Evolutionary conservation across 371 early-diverging fungal species (phyloP).

Genomic region (Apophysomyces sp.): DNA sequence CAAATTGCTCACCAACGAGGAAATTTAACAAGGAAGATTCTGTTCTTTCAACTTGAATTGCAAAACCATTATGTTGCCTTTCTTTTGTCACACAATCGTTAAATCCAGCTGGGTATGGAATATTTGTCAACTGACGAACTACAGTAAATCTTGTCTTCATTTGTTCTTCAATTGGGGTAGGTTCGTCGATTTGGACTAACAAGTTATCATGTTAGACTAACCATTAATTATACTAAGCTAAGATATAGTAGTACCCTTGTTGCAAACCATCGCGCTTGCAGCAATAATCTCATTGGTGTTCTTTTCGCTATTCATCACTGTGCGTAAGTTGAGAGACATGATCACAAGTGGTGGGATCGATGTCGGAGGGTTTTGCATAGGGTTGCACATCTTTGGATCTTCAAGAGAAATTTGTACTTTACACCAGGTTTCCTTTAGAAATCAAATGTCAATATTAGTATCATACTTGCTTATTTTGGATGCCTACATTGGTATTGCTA

Average conservation of each 20-base stretch:
- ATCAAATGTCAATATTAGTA: conserved; percentile 3
- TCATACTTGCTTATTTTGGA: neutral
- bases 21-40: conserved; percentile 69
- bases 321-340: conserved; percentile 82
- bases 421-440: conserved; percentile 77
- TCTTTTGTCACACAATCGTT: conserved; percentile 38
- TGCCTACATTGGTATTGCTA: conserved; percentile 45
- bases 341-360: conserved; percentile 80
- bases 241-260: conserved; percentile 30
- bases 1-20: conserved; percentile 51
- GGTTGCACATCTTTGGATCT: conserved; percentile 71
- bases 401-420: conserved; percentile 70
- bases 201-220: neutral
- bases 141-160: conserved; percentile 59
- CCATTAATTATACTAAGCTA: conserved; percentile 5
- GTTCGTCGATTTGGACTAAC: conserved; percentile 60
- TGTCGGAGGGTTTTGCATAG: conserved; percentile 38
- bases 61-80: conserved; percentile 22
- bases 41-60: conserved; percentile 51
- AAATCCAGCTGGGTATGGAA: conserved; percentile 66
- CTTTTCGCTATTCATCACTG: conserved; percentile 78
- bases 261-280: conserved; percentile 63
- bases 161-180: conserved; percentile 41
- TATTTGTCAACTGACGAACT: conserved; percentile 64
- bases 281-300: conserved; percentile 88